A percentile compares a stretch with the other conserved stretches of the same genome.
Evolutionary conservation across 2,329 filamentous ascomycete species (phyloP).

Genomic region (Paraconiothyrium brasiliense): DNA sequence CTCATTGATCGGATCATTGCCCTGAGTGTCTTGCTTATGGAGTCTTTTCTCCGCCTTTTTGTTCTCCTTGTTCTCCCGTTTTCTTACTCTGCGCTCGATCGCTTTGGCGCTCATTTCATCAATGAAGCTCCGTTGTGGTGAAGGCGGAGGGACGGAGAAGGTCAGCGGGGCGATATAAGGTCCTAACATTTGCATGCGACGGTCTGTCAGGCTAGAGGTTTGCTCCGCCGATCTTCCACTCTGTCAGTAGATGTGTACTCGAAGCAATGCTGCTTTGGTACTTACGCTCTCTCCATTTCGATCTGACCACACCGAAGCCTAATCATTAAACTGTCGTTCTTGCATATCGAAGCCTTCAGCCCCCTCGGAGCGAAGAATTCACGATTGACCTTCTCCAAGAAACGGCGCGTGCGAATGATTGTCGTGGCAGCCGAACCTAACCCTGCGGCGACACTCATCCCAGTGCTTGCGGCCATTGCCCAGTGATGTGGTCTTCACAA

Average conservation of each 20-base stretch:
- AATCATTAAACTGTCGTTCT: neutral
- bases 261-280: neutral
- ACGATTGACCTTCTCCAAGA: slow-evolving; percentile 1
- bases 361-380: slow-evolving; percentile 7
- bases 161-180: slow-evolving; percentile 1
- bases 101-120: slow-evolving; percentile 1
- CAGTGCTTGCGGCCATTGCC: slow-evolving; percentile 1
- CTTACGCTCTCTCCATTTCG: neutral
- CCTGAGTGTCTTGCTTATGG: neutral
- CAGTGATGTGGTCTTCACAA: neutral
- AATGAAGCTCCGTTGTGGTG: neutral
- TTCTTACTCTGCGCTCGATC: neutral
- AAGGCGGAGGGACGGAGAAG: neutral
- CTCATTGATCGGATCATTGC: neutral
- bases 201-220: neutral
- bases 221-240: neutral
- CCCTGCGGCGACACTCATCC: neutral
- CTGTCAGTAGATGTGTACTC: neutral
- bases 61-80: neutral
- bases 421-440: neutral
- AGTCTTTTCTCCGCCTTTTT: neutral
- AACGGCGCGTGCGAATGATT: neutral
- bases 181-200: neutral
- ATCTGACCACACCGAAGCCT: neutral
- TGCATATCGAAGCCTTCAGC: neutral